These are phyloP conservation scores for Drosera spatulata DNA, from an alignment of 179 eudicot genomes.

Conservation along the genomic window DNA sequence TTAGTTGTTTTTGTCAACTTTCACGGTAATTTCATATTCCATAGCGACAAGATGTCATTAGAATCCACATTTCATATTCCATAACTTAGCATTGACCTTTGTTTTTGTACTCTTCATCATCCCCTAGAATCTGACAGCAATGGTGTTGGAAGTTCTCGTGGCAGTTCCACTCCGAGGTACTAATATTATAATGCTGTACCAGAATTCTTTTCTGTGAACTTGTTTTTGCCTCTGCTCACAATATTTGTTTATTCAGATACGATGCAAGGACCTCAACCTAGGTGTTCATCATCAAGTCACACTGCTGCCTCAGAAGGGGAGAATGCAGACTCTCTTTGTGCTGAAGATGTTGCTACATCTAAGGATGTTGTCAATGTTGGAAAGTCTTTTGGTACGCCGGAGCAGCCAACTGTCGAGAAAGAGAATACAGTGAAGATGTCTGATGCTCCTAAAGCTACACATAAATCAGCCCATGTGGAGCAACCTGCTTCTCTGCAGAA, in stretches of 20 bases:
- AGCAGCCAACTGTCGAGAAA: constrained; percentile 20
- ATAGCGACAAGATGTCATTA: too few species aligned
- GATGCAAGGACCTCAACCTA: constrained; percentile 49
- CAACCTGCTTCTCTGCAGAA: constrained; percentile 54
- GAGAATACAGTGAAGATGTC: constrained; percentile 20
- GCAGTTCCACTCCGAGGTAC: constrained; percentile 67
- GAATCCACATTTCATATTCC: too few species aligned
- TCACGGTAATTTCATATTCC: too few species aligned
- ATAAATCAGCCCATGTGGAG: constrained; percentile 43
- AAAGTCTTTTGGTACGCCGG: constrained; percentile 16
- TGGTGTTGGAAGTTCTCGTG: constrained; percentile 69
- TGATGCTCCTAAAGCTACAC: constrained; percentile 60
- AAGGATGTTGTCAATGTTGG: constrained; percentile 20
- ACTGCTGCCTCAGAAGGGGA: constrained; percentile 76
- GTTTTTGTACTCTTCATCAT: too few species aligned
- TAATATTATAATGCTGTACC: too few species aligned
- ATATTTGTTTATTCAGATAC: too few species aligned
- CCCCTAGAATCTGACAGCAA: constrained; percentile 73
- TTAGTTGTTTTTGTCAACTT: too few species aligned
- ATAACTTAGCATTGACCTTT: too few species aligned
- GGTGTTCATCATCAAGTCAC: constrained; percentile 53
- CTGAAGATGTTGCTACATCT: constrained; percentile 26
- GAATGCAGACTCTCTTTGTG: constrained; percentile 18
- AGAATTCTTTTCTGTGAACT: too few species aligned
- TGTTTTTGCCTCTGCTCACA: too few species aligned